Evolutionary conservation across 495 filamentous ascomycete genomes (phyloP), one percentile per base, ranked within the genome.

Genomic region (Penicillium antarcticum): DNA sequence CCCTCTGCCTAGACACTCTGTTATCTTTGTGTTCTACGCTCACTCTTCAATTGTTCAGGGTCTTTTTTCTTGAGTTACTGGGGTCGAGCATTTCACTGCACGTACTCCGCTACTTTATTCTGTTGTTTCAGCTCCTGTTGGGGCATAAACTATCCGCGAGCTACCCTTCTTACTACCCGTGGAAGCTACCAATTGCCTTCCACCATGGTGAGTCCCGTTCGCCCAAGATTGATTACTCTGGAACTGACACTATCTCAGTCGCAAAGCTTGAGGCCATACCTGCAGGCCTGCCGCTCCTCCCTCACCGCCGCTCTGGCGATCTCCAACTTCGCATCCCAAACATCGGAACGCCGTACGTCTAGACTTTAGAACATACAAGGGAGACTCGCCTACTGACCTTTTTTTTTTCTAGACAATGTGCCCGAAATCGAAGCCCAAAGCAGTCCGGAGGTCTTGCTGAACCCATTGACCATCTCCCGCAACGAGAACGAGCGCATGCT

Each of bases 211-310:
- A 18, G 60, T 46, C 34, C 9, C 39, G 38, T 47, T 32, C 48
- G 21, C 18, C 29, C 19, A 13, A 16, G 24, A 16, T 19, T n/a
- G 9, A 16, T 13, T 10, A 29, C 23, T 17, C 32, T 40, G 13
- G 34, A 43, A 32, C 53, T 62, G 17, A 65, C 42, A 40, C 12
- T 23, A 42, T 35, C 14, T 37, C 51, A 95, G 94, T 97, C 94
- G 62, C 94, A 97, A 89, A 97, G 92, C 52, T 82, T 98, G 61
- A 89, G 95, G 42, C 95, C 94, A 5, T 99, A 99, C 67, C 89
- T 97, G 50, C 91, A 95, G 51, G 37, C 36, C 37, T 58, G 29
- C 53, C 90, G 94, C 62, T 91, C 89, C 44, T 95, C 89, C 53
- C 80, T 97, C 44, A 97, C 89, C 4, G 91, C 94, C 48, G 94